A percentile compares a stretch with the other conserved stretches of the same genome.
Conservation (phyloP, 2,329 filamentous ascomycete species). For the Monilinia vaccinii-corymbosi region DNA sequence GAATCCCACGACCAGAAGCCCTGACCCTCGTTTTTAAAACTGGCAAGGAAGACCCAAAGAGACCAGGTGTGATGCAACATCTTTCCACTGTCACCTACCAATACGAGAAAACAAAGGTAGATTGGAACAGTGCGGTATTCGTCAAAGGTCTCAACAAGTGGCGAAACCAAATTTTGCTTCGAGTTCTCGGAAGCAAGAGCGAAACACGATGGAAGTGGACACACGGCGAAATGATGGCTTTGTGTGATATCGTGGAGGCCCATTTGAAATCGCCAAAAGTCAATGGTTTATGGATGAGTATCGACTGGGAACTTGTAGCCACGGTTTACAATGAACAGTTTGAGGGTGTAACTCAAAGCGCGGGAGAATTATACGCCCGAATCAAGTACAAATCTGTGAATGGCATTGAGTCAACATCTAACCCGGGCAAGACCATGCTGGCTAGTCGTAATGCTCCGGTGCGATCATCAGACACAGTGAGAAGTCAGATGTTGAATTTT, state of each 20-base stretch:
- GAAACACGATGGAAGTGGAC: neutral
- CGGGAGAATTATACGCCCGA: neutral
- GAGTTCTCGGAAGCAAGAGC: neutral
- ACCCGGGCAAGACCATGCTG: neutral
- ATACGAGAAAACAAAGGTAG: neutral
- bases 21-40: neutral
- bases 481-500: neutral
- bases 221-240: neutral
- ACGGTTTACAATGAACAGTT: neutral
- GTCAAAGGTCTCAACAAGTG: neutral
- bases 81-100: neutral
- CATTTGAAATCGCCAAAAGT: neutral
- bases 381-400: neutral
- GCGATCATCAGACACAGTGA: neutral
- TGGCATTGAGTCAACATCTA: neutral
- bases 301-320: neutral
- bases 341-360: neutral
- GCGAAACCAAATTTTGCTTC: neutral
- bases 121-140: neutral
- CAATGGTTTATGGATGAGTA: neutral
- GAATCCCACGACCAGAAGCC: neutral
- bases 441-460: neutral
- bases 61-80: neutral
- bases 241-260: neutral
- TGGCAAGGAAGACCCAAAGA: neutral